Base-by-base conservation (phyloP, 768 basidiomycete species). In the Suillus brevipes region DNA sequence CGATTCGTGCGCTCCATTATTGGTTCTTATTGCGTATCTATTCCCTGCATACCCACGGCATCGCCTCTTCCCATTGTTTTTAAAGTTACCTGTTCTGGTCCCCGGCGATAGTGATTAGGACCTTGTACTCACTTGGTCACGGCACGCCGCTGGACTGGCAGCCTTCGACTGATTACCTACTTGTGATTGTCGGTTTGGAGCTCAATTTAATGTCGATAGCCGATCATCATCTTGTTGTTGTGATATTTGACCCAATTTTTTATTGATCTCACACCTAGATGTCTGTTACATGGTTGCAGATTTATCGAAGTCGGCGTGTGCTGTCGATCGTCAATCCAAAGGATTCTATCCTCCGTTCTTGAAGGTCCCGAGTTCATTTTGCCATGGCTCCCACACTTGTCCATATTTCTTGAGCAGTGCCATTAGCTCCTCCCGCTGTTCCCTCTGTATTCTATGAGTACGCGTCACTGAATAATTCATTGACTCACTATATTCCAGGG, bases 311-410 rank as follows among this genome's bases (percentile, higher is more conserved):
- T 42, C 16, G 18, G 18, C 10, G 12, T 49, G 47, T 23, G 14
- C 4, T 52, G 50, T 18, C 49, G 12, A 5, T 58, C 4, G 6
- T 76, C 62, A 76, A 57, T 78, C 75, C 7, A 65, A 62, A 36
- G 89, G 73, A 68, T 89, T 88, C 76, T 87, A 79, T 3, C 92
- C 92, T 60, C 83, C 84, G 66, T 89, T 87, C 77, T 83, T 88
- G 73, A 92, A 92, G 76, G 87, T 91, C 63, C 82, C 82, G 59
- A 94, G 78, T 76, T 96, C 95, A 37, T 81, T 84, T 74, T 80
- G 82, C 94, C 94, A 98, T 9, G 92, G 94, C 70, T 91, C 90
- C 90, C 90, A 95, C 1, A 80, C 82, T n/a, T 86, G 72, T 1
- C 95, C 94, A 68, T 97, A 98, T 76, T 97, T 97, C 77, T 81